Conservation (phyloP, 2,329 filamentous ascomycete species). For the Mycogone perniciosa region DNA sequence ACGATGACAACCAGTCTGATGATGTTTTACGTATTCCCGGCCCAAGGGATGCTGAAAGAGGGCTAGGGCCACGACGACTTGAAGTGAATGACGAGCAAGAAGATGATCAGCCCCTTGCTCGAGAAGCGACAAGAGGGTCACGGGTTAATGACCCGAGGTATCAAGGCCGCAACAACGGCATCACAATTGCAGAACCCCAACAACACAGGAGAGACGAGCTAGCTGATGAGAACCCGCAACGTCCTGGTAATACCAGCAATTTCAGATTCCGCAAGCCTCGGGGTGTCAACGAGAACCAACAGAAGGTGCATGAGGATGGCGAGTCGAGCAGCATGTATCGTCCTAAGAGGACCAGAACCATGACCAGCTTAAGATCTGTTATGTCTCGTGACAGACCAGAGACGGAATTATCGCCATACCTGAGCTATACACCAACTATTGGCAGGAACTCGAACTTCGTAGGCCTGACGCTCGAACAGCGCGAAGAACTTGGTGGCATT, state of each 20-base stretch:
- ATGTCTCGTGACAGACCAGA: constrained; percentile 48
- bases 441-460: constrained; percentile 91
- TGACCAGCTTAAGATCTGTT: constrained; percentile 52
- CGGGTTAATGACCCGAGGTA: constrained; percentile 17
- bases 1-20: constrained; percentile 49
- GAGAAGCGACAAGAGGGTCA: constrained; percentile 22
- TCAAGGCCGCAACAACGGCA: constrained; percentile 45
- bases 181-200: constrained; percentile 61
- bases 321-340: constrained; percentile 17
- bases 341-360: constrained; percentile 40
- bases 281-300: constrained; percentile 30
- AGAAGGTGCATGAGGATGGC: constrained; percentile 33
- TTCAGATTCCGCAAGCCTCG: constrained; percentile 41
- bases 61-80: constrained; percentile 59
- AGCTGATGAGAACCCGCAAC: constrained; percentile 37
- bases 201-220: constrained; percentile 31
- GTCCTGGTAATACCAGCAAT: constrained; percentile 32
- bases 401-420: constrained; percentile 64
- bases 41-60: constrained; percentile 81
- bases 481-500: constrained; percentile 91
- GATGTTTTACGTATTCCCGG: constrained; percentile 82
- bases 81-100: constrained; percentile 34
- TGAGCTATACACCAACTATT: constrained; percentile 89
- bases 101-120: constrained; percentile 25
- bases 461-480: constrained; percentile 79